A percentile compares a stretch with the other conserved stretches of the same genome.
Conservation (phyloP, 1,284 basidiomycete genomes). For the Pseudomicrostroma phylloplanum region DNA sequence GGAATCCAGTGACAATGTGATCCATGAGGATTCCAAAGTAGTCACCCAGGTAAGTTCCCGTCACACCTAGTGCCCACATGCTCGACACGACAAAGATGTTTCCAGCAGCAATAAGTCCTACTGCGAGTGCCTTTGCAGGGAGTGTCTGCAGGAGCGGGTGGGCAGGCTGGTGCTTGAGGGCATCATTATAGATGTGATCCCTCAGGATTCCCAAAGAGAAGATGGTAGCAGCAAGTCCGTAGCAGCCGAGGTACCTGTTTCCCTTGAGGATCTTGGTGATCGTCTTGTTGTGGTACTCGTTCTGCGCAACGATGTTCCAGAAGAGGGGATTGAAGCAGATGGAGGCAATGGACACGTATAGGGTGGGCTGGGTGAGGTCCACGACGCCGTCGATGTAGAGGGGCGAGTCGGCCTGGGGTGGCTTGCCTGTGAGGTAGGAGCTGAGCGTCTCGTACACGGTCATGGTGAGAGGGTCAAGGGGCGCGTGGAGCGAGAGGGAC, state of each 20-base stretch:
- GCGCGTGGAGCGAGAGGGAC: too few relatives aligned
- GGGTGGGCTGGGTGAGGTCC: constrained; percentile 14
- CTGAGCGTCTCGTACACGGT: too few relatives aligned
- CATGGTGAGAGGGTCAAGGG: too few relatives aligned
- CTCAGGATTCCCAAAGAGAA: constrained; percentile 78
- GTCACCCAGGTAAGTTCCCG: constrained; percentile 75
- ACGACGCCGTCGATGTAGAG: constrained; percentile 15
- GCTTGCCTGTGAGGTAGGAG: too few relatives aligned
- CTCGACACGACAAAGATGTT: constrained; percentile 65
- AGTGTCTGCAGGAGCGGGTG: constrained; percentile 54
- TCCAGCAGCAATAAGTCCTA: constrained; percentile 61
- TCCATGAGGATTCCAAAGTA: constrained; percentile 99
- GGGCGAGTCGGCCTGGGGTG: background rate
- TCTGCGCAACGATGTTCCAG: constrained; percentile 90
- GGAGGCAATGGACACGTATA: constrained; percentile 19
- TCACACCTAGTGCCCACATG: constrained; percentile 84
- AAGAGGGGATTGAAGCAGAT: constrained; percentile 76
- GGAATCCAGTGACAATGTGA: constrained; percentile 69
- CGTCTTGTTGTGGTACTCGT: constrained; percentile 56
- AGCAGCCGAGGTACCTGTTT: constrained; percentile 64
- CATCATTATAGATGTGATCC: constrained; percentile 73
- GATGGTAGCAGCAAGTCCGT: constrained; percentile 82
- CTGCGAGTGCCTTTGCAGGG: constrained; percentile 61
- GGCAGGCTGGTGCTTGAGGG: constrained; percentile 66
- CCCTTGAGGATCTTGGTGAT: constrained; percentile 44